Conservation (phyloP, 495 filamentous ascomycete species). For the Aspergillus olivimuriae region DNA sequence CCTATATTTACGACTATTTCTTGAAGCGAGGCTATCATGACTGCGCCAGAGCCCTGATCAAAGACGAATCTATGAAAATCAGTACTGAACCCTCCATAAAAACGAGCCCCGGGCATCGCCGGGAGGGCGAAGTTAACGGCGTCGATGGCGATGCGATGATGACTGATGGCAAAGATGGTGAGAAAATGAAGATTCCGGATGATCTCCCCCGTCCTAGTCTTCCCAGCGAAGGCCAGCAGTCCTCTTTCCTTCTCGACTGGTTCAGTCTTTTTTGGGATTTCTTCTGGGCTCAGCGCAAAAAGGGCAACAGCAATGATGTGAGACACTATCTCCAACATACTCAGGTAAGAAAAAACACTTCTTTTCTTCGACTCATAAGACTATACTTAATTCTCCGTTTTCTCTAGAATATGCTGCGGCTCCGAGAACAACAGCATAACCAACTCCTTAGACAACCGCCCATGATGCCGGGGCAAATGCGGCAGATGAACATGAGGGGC, state of each 20-base stretch:
- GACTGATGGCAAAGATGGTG: slow-evolving; percentile 68
- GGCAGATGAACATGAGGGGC: slow-evolving; percentile 45
- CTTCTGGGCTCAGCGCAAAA: slow-evolving; percentile 67
- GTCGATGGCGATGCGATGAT: slow-evolving; percentile 78
- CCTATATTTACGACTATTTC: slow-evolving; percentile 97
- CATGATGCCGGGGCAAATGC: slow-evolving; percentile 61
- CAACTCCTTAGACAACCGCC: slow-evolving; percentile 65
- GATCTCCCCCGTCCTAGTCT: slow-evolving; percentile 74
- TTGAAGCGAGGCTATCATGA: slow-evolving; percentile 74
- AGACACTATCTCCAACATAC: slow-evolving; percentile 71
- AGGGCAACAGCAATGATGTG: slow-evolving; percentile 48
- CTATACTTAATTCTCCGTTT: too few relatives aligned
- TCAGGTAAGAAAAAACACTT: slow-evolving; percentile 52
- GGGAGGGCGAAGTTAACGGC: slow-evolving; percentile 67
- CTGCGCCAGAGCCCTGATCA: slow-evolving; percentile 65
- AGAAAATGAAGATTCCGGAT: slow-evolving; percentile 64
- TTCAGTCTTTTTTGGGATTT: slow-evolving; percentile 97
- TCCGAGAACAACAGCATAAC: slow-evolving; percentile 52
- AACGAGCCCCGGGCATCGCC: slow-evolving; percentile 49
- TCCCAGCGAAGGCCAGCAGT: slow-evolving; percentile 53
- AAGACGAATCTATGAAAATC: slow-evolving; percentile 39
- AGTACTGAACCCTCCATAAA: slow-evolving; percentile 57
- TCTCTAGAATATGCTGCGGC: slow-evolving; percentile 36
- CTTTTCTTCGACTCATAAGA: slow-evolving; percentile 2
- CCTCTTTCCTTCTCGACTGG: slow-evolving; percentile 88